Evolutionary conservation across 148 eudicot genomes (phyloP), one percentile per base, ranked within the genome.

Genomic region (Persicaria tinctoria): DNA sequence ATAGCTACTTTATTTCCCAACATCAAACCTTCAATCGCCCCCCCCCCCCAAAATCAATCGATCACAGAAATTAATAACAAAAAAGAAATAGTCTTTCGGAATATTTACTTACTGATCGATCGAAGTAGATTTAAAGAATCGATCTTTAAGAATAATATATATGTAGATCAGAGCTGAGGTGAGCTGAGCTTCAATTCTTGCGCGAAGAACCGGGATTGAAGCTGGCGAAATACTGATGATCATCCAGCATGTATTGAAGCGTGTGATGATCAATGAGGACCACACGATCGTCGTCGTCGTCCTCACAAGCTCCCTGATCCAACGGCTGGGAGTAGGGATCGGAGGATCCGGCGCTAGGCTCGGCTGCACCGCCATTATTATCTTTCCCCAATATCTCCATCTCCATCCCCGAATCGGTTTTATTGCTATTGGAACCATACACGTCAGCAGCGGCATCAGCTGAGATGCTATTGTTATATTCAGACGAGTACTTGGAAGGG

Each of bases 211-310:
- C 59, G 6, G 59, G 16, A 4, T 55, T n/a, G 18, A 16, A 55
- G 18, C 45, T 1, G 14, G 68, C 5, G 45, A 62, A 62, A 32
- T 62, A 44, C 45, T 32, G 68, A 62, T 62, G 68, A 32, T 62
- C 68, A 12, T 62, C 45, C 16, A 62, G 45, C 68, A 62, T 62
- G 12, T 62, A 62, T 45, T 62, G 44, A 14, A 62, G 32, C 68
- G 32, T 62, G 3, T 62, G 68, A 62, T 62, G 68, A 9, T 62
- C 45, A 62, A 62, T 62, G 45, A 62, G 68, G 68, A 62, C 68
- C 68, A 62, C 68, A 32, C 68, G 45, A 27, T 62, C 68, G 13
- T 62, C 68, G 2, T 62, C 68, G 2, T 6, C 59, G 7, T 16
- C 18, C 2, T 32, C 38, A 32, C 38, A 32, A 16, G 20, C 18